Evolutionary conservation across 192 early-diverging fungal genomes (phyloP), one percentile per base, ranked within the genome.

Genomic region (Coemansia sp.): DNA sequence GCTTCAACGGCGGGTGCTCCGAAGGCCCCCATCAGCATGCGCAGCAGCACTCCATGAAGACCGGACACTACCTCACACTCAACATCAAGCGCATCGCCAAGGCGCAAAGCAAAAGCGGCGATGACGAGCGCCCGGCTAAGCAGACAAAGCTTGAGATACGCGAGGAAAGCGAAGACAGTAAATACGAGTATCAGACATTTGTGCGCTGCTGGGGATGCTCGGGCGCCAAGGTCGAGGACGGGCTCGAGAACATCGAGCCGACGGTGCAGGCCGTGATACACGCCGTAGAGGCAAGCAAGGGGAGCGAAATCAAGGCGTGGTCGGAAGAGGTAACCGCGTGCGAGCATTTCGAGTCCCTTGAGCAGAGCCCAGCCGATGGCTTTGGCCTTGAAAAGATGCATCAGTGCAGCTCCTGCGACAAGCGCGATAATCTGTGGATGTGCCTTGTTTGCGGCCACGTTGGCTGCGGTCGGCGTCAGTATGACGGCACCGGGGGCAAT

Each of bases 381-480:
- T 68, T 69, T 32, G 24, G 27, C 8, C 65, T 65, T 55, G 72
- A 67, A 30, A 35, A 34, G 25, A 67, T 71, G 80, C 75, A 68
- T 36, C 72, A 55, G 36, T 82, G 83, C 67, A 54, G 60, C 36
- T 19, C 50, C 25, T 99, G 97, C 70, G 93, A 95, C 1, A 82
- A 97, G 30, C 88, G 83, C 6, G 90, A 93, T 48, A 99, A 99
- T 65, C 79, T 99, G 36, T 99, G 97, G 97, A 80, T 99, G 42
- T 99, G 97, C 60, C 72, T 99, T 29, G 83, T 85, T 1, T 99
- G 97, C 64, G 97, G 97, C 16, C 91, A 91, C 49, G 82, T 97
- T 24, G 94, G 94, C 1, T 99, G 97, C 68, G 97, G 97, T 18
- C 84, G 97, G 53, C 84, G 88, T 51, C 97, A 99, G 72, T 94